phyloP scores from a whole-genome alignment of 2,329 filamentous ascomycete genomes.

The Xylaria sp. region DNA sequence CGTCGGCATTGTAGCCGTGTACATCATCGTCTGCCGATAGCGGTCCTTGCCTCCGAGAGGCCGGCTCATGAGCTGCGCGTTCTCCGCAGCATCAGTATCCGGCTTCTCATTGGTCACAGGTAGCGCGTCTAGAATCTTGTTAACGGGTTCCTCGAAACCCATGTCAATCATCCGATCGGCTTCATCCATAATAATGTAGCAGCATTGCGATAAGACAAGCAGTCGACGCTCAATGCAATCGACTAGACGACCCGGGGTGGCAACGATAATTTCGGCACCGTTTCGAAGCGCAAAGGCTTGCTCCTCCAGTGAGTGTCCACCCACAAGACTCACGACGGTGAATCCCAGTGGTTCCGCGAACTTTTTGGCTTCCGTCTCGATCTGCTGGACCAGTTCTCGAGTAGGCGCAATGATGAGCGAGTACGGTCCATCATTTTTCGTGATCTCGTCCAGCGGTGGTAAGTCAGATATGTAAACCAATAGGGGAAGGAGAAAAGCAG shows the following conservation, averaged over 20 bases:
- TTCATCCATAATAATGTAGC: slow-evolving; percentile 99
- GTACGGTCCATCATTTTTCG: slow-evolving; percentile 95
- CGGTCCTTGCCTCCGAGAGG: slow-evolving; percentile 79
- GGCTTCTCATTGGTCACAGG: slow-evolving; percentile 95
- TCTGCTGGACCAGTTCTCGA: slow-evolving; percentile 96
- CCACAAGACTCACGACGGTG: slow-evolving; percentile 96
- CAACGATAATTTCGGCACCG: slow-evolving; percentile 96
- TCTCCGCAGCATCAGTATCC: slow-evolving; percentile 90
- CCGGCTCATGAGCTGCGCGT: slow-evolving; percentile 84
- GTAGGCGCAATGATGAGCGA: slow-evolving; percentile 97
- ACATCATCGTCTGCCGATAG: slow-evolving; percentile 99
- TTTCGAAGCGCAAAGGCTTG: slow-evolving; percentile 90
- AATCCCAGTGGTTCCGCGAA: slow-evolving; percentile 93
- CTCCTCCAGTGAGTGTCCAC: slow-evolving; percentile 94
- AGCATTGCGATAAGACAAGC: slow-evolving; percentile 93
- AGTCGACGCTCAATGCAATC: slow-evolving; percentile 96
- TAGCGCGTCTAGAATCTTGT: slow-evolving; percentile 95
- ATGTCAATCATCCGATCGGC: slow-evolving; percentile 99
- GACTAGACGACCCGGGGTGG: slow-evolving; percentile 95
- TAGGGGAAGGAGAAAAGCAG: slow-evolving; percentile 90
- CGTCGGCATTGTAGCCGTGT: slow-evolving; percentile 97
- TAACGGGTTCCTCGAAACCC: slow-evolving; percentile 96
- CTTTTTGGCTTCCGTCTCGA: slow-evolving; percentile 92
- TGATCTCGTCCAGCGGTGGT: slow-evolving; percentile 83
- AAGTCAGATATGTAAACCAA: slow-evolving; percentile 95